These are phyloP conservation scores for Lactarius quietus DNA, from an alignment of 768 basidiomycete genomes.

Conservation along the genomic window DNA sequence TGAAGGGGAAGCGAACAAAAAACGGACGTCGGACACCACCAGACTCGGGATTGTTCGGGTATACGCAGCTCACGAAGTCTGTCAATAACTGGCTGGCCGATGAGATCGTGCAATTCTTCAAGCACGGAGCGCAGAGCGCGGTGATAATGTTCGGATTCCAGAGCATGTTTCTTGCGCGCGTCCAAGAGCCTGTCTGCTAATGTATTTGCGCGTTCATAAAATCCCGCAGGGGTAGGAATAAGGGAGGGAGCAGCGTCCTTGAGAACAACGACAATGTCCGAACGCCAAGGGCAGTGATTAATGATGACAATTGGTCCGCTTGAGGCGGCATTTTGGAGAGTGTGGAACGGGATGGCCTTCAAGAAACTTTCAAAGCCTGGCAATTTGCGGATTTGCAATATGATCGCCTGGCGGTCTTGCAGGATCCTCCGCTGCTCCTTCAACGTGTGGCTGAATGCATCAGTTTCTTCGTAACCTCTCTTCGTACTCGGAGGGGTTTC, in stretches of 20 bases:
- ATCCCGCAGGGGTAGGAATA: conserved; percentile 4
- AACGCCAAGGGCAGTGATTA: conserved; percentile 9
- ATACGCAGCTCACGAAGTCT: conserved; percentile 6
- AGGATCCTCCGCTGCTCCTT: conserved; percentile 2
- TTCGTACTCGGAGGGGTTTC: not conserved
- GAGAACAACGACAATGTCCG: conserved; percentile 12
- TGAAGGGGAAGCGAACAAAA: conserved; percentile 23
- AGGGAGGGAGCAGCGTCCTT: not conserved
- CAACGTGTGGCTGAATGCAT: conserved; percentile 1
- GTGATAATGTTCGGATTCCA: conserved; percentile 1
- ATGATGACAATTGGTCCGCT: conserved; percentile 14
- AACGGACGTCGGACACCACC: conserved; percentile 21
- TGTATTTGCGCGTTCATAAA: not conserved
- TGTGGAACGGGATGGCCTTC: not conserved
- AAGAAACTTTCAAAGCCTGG: conserved; percentile 9
- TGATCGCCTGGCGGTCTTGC: not conserved
- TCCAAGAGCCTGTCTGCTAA: not conserved
- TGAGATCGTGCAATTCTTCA: conserved; percentile 7
- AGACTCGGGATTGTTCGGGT: conserved; percentile 4
- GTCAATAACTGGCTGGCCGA: conserved; percentile 5
- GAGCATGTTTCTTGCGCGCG: not conserved
- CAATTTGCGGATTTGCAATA: conserved; percentile 2
- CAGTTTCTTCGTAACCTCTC: not conserved
- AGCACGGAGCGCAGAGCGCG: conserved; percentile 3
- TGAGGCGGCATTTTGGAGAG: conserved; percentile 3